Conservation (phyloP, 768 basidiomycete species). For the Agrocybe praecox region DNA sequence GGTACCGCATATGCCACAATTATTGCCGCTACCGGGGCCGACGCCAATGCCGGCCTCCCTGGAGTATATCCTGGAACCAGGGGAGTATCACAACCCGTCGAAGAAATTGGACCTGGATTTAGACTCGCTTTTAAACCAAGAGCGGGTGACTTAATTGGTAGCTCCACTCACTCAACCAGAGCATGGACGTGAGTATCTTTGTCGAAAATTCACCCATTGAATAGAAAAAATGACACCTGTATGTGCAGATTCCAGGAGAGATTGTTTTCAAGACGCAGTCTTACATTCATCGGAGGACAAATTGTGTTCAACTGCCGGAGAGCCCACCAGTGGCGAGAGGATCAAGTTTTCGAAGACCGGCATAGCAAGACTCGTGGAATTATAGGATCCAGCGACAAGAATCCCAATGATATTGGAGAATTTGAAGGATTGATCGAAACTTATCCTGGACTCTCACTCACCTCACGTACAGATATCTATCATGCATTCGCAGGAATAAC, state of each 20-base stretch:
- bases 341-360: too few relatives aligned
- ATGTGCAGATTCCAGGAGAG: slow-evolving; percentile 3
- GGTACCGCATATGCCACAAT: slow-evolving; percentile 4
- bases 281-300: slow-evolving; percentile 7
- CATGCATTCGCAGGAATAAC: slow-evolving; percentile 2
- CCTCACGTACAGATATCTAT: not conserved
- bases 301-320: not conserved
- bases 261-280: not conserved
- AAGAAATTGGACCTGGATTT: slow-evolving; percentile 9
- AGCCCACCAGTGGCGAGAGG: too few relatives aligned
- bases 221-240: not conserved
- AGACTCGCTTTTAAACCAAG: not conserved
- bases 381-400: too few relatives aligned
- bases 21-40: slow-evolving; percentile 4
- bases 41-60: slow-evolving; percentile 11
- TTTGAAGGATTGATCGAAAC: too few relatives aligned
- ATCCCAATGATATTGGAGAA: too few relatives aligned
- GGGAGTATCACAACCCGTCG: slow-evolving; percentile 1
- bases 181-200: slow-evolving; percentile 15
- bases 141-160: not conserved
- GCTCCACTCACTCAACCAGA: not conserved
- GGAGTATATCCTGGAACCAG: slow-evolving; percentile 1
- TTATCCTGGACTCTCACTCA: not conserved
- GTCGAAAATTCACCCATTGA: not conserved
- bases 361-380: too few relatives aligned